phyloP scores from a whole-genome alignment of 179 eudicot genomes.

The Camellia oleifera region DNA sequence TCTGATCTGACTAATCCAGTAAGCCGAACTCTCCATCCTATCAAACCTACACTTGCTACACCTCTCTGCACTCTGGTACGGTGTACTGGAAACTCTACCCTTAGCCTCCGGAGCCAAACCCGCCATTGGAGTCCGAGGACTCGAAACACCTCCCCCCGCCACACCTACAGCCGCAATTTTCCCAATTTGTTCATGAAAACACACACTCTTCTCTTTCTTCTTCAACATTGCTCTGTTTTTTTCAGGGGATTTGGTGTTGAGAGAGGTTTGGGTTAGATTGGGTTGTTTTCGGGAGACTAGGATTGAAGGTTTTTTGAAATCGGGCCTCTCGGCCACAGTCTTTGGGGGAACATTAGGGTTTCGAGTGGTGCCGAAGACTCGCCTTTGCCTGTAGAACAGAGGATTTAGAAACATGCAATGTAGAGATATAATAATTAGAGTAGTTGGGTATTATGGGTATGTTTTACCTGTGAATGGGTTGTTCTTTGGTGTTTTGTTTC shows the following conservation, averaged over 20 bases:
- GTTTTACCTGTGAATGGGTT: conserved; percentile 23
- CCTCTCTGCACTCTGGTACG: conserved; percentile 38
- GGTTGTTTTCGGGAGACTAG: conserved; percentile 7
- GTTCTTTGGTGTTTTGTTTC: conserved; percentile 24
- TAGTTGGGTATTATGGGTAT: neutral
- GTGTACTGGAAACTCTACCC: conserved; percentile 26
- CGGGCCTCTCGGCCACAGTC: conserved; percentile 19
- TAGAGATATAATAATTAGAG: neutral
- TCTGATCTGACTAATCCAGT: conserved; percentile 50
- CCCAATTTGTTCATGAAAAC: conserved; percentile 24
- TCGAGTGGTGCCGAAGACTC: conserved; percentile 38
- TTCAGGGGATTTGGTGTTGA: conserved; percentile 7
- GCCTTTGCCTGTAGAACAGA: conserved; percentile 28
- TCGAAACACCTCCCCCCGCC: neutral
- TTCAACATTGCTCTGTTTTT: conserved; percentile 13
- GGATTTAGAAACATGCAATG: neutral
- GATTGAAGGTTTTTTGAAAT: conserved; percentile 12
- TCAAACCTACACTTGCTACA: conserved; percentile 51
- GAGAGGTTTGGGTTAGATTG: conserved; percentile 14
- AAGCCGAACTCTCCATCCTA: conserved; percentile 40
- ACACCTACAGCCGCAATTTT: neutral
- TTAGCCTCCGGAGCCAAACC: conserved; percentile 21
- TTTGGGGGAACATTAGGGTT: conserved; percentile 33
- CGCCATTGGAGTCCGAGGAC: conserved; percentile 25
- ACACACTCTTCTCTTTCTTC: conserved; percentile 32